phyloP scores from a whole-genome alignment of 2,329 filamentous ascomycete genomes.

The Pestalotiopsis sp. region DNA sequence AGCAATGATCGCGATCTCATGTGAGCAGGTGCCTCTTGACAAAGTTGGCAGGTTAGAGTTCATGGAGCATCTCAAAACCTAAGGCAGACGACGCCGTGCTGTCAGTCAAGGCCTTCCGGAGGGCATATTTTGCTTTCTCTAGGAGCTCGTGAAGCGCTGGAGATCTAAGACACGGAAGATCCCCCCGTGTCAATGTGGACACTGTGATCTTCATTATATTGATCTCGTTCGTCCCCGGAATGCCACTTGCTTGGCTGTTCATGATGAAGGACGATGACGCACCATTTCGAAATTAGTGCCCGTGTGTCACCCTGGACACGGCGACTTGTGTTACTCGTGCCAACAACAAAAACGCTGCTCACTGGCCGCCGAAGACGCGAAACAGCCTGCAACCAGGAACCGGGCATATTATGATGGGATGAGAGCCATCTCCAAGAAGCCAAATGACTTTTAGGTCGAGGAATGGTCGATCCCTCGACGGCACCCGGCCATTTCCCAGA shows the following conservation, averaged over 20 bases:
- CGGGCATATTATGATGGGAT: background rate
- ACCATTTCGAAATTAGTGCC: background rate
- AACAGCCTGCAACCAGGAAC: background rate
- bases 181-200: slow-evolving; percentile 6
- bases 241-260: slow-evolving; percentile 8
- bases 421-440: background rate
- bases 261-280: slow-evolving; percentile 13
- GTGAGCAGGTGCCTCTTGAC: background rate
- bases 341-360: background rate
- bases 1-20: background rate
- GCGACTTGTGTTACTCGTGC: slow-evolving; percentile 13
- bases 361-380: background rate
- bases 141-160: background rate
- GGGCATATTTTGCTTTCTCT: background rate
- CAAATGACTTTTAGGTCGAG: background rate
- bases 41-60: background rate
- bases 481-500: background rate
- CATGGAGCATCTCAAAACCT: background rate
- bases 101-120: background rate
- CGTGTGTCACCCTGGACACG: slow-evolving; percentile 15
- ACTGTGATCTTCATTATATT: slow-evolving; percentile 16
- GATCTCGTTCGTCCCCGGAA: slow-evolving; percentile 14
- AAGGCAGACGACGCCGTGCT: background rate
- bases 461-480: background rate
- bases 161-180: background rate